phyloP scores from a whole-genome alignment of 2,329 filamentous ascomycete species.

The Dactylellina haptotyla region DNA sequence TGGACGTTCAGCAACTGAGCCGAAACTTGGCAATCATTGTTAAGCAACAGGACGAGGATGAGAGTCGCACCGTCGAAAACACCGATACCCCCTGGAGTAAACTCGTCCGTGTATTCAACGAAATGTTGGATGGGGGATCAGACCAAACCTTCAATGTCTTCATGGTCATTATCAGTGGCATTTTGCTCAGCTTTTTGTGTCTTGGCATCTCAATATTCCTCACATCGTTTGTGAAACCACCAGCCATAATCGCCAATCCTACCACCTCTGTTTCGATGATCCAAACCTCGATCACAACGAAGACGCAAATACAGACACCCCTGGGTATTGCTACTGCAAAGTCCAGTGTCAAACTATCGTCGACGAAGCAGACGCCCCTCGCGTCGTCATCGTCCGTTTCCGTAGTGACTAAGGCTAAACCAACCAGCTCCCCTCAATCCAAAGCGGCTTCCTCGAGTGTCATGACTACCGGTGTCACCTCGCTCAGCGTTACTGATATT shows the following conservation, averaged over 20 bases:
- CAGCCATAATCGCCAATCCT: background rate
- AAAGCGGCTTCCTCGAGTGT: constrained; percentile 31
- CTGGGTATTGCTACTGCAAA: constrained; percentile 22
- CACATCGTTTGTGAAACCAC: constrained; percentile 21
- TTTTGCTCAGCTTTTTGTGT: constrained; percentile 31
- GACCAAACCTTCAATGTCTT: constrained; percentile 9
- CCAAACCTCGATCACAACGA: constrained; percentile 12
- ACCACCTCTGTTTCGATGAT: constrained; percentile 2
- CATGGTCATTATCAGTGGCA: constrained; percentile 1
- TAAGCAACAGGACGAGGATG: constrained; percentile 35
- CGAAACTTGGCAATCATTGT: constrained; percentile 66
- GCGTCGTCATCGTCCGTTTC: constrained; percentile 16
- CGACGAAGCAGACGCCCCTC: constrained; percentile 17
- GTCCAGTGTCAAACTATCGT: constrained; percentile 30
- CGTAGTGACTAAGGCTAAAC: background rate
- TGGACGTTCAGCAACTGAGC: constrained; percentile 68
- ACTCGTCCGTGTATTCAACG: constrained; percentile 11
- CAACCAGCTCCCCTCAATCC: constrained; percentile 1
- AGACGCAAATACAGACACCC: constrained; percentile 11
- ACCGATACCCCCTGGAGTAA: constrained; percentile 20
- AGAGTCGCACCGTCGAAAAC: constrained; percentile 7
- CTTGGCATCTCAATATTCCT: constrained; percentile 11
- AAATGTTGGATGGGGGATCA: constrained; percentile 11
- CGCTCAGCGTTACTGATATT: constrained; percentile 44
- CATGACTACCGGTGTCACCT: constrained; percentile 42